These are phyloP conservation scores for Saccharomycopsis malanga DNA, from an alignment of 805 yeast species.

Conservation along the genomic window DNA sequence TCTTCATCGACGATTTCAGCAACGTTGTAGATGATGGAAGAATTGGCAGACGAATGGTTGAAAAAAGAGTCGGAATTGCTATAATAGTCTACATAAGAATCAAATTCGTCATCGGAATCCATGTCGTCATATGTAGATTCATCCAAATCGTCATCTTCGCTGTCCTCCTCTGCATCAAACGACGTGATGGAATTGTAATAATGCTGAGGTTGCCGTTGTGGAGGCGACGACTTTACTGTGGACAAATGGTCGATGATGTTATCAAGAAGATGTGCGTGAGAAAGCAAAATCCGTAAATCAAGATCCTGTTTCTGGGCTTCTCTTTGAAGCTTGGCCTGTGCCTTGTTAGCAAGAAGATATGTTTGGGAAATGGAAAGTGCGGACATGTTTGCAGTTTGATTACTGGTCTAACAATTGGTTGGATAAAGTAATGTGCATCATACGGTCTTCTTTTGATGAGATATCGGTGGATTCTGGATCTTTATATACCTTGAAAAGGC, in stretches of 20 bases:
- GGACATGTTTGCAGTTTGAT: conserved; percentile 3
- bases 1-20: conserved; percentile 9
- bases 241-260: conserved; percentile 44
- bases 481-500: too few relatives aligned
- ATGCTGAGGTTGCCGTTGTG: conserved; percentile 16
- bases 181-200: conserved; percentile 28
- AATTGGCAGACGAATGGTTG: background rate
- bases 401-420: too few relatives aligned
- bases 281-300: conserved; percentile 49
- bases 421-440: too few relatives aligned
- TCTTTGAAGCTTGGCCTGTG: conserved; percentile 52
- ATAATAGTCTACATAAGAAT: conserved; percentile 7
- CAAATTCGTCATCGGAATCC: conserved; percentile 10
- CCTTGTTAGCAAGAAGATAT: conserved; percentile 56
- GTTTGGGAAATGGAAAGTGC: conserved; percentile 35
- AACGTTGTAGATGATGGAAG: conserved; percentile 2
- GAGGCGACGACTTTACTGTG: conserved; percentile 21
- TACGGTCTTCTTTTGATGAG: too few relatives aligned
- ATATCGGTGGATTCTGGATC: too few relatives aligned
- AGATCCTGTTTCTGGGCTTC: conserved; percentile 56
- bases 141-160: conserved; percentile 9
- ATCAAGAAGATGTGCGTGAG: conserved; percentile 68
- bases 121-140: too few relatives aligned
- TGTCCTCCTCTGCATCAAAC: conserved; percentile 29
- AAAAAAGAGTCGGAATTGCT: background rate